Base-by-base conservation (phyloP, 768 basidiomycete genomes). In the Macrolepiota fuliginosa region DNA sequence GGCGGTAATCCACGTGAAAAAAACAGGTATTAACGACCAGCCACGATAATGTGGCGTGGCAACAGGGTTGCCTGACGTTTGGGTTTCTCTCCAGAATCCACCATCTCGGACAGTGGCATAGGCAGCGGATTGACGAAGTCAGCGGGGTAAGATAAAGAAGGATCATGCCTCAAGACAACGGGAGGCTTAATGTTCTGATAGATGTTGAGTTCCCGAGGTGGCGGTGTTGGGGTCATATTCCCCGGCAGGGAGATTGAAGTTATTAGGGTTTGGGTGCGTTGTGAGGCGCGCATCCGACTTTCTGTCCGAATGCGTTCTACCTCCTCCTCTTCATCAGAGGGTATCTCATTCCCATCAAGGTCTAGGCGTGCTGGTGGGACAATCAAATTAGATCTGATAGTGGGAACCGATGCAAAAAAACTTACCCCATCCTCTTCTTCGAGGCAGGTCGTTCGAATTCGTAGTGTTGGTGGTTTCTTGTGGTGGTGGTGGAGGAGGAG, bases 331-430 rank as follows among this genome's bases (percentile, higher is more conserved):
- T 86, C 85, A 19, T 84, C 84, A 0, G 81, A 79, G 2, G 85
- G 76, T 59, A 88, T 81, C 68, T 88, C 86, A 62, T 89, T 83
- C 0, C 88, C 88, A 67, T 89, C 85, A 1, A 79, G 66, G 69
- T 83, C 81, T 51, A 83, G 76, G 39, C 81, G 79, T 37, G 79
- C 82, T 82, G 51, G 22, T 35, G 22, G 37, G 19, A 25, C 6
- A 45, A 39, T n/a, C 65, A 27, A 56, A 39, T 47, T 46, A 42
- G 62, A 57, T 35, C 37, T 49, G 61, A 36, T 36, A 64, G 29
- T 54, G 46, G 25, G 15, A 12, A 39, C 66, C 58, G 25, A 67
- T 29, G 12, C 49, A 42, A 63, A 25, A 45, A 58, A 25, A 69
- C 79, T 63, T 66, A 82, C 82, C 79, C 82, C 81, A 83, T 47